phyloP scores from a whole-genome alignment of 2,329 filamentous ascomycete species.

The Berkeleyomyces rouxiae region DNA sequence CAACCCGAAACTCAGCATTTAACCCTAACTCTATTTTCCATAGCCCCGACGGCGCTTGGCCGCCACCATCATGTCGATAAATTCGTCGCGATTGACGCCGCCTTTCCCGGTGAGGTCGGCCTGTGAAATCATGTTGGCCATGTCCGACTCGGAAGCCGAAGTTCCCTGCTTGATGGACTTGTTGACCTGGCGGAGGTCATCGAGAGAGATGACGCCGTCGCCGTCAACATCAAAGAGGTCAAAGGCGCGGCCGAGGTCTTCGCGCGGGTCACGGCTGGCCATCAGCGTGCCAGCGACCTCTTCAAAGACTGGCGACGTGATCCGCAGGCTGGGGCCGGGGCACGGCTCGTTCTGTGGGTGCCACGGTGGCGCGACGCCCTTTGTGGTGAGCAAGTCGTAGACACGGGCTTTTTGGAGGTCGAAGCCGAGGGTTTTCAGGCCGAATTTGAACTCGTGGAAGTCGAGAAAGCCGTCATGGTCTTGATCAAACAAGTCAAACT shows the following conservation, averaged over 20 bases:
- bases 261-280: conserved; percentile 63
- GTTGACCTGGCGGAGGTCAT: conserved; percentile 74
- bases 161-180: conserved; percentile 68
- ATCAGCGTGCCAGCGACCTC: conserved; percentile 67
- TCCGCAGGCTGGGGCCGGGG: conserved; percentile 48
- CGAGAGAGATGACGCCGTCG: conserved; percentile 81
- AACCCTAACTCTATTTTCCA: conserved; percentile 8
- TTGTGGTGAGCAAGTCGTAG: conserved; percentile 60
- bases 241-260: conserved; percentile 85
- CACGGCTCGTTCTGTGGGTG: conserved; percentile 34
- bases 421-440: conserved; percentile 88
- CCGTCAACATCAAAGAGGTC: conserved; percentile 80
- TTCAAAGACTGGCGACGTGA: conserved; percentile 58
- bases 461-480: conserved; percentile 58
- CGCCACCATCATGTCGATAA: conserved; percentile 41
- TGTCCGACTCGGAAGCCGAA: conserved; percentile 78
- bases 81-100: conserved; percentile 53
- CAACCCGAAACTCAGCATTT: not conserved
- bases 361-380: conserved; percentile 57
- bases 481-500: conserved; percentile 16
- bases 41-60: conserved; percentile 15
- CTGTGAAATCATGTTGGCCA: conserved; percentile 93
- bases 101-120: conserved; percentile 92
- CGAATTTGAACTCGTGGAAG: conserved; percentile 96
- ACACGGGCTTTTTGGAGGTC: conserved; percentile 77